Percentiles rank a stretch among this genome's conserved stretches.
phyloP scores from a whole-genome alignment of 2,329 filamentous ascomycete genomes.

The Colletotrichum sp. region DNA sequence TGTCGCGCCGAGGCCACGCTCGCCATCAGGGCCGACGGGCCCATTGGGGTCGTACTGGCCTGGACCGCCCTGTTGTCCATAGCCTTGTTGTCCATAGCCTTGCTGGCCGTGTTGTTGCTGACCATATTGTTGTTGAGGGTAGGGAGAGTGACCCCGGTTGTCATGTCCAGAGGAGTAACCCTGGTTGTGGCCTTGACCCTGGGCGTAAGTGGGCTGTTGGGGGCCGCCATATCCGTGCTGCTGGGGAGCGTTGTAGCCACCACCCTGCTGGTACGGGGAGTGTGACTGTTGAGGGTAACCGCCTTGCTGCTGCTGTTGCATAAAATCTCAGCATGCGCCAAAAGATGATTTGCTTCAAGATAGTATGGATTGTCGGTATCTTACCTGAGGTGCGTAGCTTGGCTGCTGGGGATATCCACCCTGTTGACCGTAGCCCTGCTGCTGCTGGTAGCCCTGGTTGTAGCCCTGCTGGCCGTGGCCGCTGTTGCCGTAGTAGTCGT shows the following conservation, averaged over 20 bases:
- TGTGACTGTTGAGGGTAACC: conserved; percentile 21
- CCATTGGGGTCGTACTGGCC: conserved; percentile 5
- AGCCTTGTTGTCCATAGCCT: neutral
- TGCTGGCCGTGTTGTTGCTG: conserved; percentile 22
- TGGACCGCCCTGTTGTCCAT: neutral
- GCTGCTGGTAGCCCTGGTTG: conserved; percentile 19
- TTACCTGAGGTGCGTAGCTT: conserved; percentile 29
- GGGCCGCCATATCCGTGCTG: conserved; percentile 22
- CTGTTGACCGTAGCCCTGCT: conserved; percentile 26
- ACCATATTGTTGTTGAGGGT: conserved; percentile 23
- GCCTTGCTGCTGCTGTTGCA: conserved; percentile 20
- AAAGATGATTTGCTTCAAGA: neutral
- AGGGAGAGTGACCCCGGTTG: conserved; percentile 25
- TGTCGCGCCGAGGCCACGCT: conserved; percentile 62
- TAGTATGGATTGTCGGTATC: neutral
- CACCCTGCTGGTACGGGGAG: conserved; percentile 24
- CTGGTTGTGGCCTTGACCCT: conserved; percentile 29
- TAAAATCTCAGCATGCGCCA: neutral
- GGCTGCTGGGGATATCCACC: conserved; percentile 28
- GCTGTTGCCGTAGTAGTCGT: conserved; percentile 42
- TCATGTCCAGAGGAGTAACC: conserved; percentile 32
- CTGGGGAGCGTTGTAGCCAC: conserved; percentile 21
- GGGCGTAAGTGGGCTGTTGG: conserved; percentile 15
- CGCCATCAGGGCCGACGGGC: conserved; percentile 39
- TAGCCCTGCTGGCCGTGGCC: conserved; percentile 21